Conservation (phyloP, 192 early-diverging fungal species). For the Linnemannia hyalina region DNA sequence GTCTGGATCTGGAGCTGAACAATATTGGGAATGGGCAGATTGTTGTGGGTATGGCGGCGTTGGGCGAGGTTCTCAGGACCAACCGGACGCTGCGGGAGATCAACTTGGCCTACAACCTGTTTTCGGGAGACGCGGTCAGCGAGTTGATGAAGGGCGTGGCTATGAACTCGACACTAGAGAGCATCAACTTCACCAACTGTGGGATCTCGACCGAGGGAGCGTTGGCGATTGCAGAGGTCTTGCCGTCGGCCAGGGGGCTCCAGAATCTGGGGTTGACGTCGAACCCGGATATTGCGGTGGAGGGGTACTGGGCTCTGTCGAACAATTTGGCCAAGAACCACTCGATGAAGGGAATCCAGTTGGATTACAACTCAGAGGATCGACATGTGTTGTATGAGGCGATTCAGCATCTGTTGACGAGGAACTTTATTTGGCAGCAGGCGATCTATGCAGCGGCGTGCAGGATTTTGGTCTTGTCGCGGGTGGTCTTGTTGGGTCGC, state of each 20-base stretch:
- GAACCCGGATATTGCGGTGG: slow-evolving; percentile 54
- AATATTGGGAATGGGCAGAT: slow-evolving; percentile 33
- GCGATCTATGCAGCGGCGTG: slow-evolving; percentile 46
- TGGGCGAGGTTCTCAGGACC: slow-evolving; percentile 32
- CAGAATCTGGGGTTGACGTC: slow-evolving; percentile 53
- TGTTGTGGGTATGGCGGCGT: slow-evolving; percentile 24
- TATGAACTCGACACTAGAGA: slow-evolving; percentile 55
- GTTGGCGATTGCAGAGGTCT: slow-evolving; percentile 39
- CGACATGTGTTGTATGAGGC: slow-evolving; percentile 57
- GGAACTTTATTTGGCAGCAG: slow-evolving; percentile 58
- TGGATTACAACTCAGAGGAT: slow-evolving; percentile 62
- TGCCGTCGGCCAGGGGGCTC: slow-evolving; percentile 44
- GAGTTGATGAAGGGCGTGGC: slow-evolving; percentile 43
- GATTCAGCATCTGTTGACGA: slow-evolving; percentile 55
- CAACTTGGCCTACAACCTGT: slow-evolving; percentile 50
- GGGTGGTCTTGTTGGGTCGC: slow-evolving; percentile 55
- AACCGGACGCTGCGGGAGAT: slow-evolving; percentile 37
- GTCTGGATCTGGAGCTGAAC: slow-evolving; percentile 57
- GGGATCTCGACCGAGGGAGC: slow-evolving; percentile 49
- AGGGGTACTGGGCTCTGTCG: slow-evolving; percentile 55
- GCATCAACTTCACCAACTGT: slow-evolving; percentile 56
- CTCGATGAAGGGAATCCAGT: slow-evolving; percentile 56
- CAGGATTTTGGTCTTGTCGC: slow-evolving; percentile 44
- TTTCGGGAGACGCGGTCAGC: slow-evolving; percentile 28
- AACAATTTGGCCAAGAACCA: slow-evolving; percentile 44